Evolutionary conservation across 768 basidiomycete genomes (phyloP), one percentile per base, ranked within the genome.

Genomic region (Tricholoma saponaceum): DNA sequence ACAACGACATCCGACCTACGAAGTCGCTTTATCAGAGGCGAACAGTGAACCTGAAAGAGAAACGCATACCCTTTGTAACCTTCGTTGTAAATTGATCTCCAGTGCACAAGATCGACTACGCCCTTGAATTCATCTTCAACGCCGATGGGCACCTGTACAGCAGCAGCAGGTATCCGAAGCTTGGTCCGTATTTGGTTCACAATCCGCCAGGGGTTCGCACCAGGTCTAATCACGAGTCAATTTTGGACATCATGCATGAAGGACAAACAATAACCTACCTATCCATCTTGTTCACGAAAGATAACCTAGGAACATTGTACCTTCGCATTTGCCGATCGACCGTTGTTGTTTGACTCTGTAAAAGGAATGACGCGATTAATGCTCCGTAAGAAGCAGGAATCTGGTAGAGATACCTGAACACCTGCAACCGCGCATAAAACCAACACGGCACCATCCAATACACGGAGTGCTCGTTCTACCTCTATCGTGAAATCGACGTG

Each of bases 401-500:
- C 8, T 13, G 16, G 47, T 4, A 10, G 16, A 60, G 64, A 60
- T 58, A 88, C 90, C 78, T 95, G 93, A 14, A 99, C 97, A 61
- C 97, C 97, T 54, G 94, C 89, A 44, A 99, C 97, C 20, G 97
- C 95, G 73, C 97, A 98, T 22, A 99, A 79, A 28, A 99, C 97
- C 67, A 99, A 72, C 49, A 98, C 89, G 52, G 97, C 97, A 60
- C 97, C 97, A 70, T 99, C 97, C 60, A 99, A 77, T 7, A 98
- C 97, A 52, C 97, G 86, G 51, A 99, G 78, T 23, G 97, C 97
- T 14, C 97, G 86, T 72, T 99, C 97, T 7, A 99, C 97, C 72
- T 99, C 97, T 63, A 99, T 98, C 2, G 97, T 99, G 68, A 99
- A 99, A 72, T 99, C 97, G 61, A 99, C 97, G 79, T 99, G 97